Evolutionary conservation across 768 basidiomycete species (phyloP).

Genomic region (Pleurotus tuoliensis): DNA sequence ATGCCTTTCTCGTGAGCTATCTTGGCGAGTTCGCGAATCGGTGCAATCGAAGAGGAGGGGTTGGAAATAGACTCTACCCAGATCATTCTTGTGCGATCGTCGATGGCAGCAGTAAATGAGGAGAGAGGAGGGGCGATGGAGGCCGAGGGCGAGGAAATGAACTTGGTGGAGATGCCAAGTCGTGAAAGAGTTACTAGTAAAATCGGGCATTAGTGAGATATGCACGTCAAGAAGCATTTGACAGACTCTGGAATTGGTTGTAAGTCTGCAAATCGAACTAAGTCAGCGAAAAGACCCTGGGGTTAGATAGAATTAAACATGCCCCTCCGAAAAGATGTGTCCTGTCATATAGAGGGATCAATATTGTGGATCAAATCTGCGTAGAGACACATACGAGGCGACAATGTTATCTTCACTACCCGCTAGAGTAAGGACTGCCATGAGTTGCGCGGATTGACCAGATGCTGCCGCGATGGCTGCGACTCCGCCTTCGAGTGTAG

Average conservation of each 20-base stretch:
- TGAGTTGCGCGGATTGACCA: conserved; percentile 61
- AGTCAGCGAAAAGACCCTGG: conserved; percentile 3
- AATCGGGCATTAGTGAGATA: not conserved
- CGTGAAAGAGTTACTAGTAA: conserved; percentile 19
- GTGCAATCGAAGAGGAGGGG: conserved; percentile 52
- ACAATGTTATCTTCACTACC: conserved; percentile 63
- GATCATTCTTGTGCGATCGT: conserved; percentile 56
- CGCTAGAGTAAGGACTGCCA: conserved; percentile 52
- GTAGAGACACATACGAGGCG: conserved; percentile 36
- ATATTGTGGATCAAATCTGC: not conserved
- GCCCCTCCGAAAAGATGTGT: conserved; percentile 59
- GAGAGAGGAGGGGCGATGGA: not conserved
- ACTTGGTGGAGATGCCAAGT: conserved; percentile 51
- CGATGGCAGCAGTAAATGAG: conserved; percentile 50
- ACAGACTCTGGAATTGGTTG: conserved; percentile 58
- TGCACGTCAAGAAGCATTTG: too few relatives aligned
- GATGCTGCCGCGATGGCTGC: conserved; percentile 57
- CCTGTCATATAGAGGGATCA: conserved; percentile 18
- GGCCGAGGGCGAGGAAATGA: conserved; percentile 31
- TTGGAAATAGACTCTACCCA: conserved; percentile 63
- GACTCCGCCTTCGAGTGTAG: conserved; percentile 59
- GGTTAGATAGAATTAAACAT: conserved; percentile 14
- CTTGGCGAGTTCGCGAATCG: conserved; percentile 54
- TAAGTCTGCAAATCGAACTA: conserved; percentile 37
- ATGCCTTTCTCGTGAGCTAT: conserved; percentile 59